A percentile compares a stretch with the other conserved stretches of the same genome.
These are phyloP conservation scores for Cyclotella baltica DNA, from an alignment of 108 stramenopile species.

Conservation along the genomic window DNA sequence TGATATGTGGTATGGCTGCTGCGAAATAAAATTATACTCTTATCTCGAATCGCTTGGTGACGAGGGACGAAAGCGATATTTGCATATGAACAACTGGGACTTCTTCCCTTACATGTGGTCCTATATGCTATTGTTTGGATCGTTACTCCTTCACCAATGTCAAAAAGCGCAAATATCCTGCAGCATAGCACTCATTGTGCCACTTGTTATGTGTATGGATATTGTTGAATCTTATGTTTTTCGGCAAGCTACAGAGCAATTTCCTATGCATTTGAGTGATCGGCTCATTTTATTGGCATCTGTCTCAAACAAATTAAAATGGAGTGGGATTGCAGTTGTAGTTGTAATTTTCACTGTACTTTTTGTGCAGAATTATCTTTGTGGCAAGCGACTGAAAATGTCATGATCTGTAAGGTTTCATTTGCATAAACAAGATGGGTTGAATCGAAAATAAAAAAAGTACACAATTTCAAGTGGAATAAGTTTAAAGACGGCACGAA, in stretches of 20 bases:
- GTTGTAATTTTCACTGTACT: background rate
- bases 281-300: background rate
- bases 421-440: no score
- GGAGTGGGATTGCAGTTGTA: background rate
- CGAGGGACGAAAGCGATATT: background rate
- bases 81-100: background rate
- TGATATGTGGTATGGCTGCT: background rate
- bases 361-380: background rate
- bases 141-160: slow-evolving; percentile 1
- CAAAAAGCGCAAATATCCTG: background rate
- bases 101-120: background rate
- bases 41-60: background rate
- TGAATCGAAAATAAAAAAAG: no score
- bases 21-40: background rate
- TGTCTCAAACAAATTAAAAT: background rate
- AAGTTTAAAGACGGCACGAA: no score
- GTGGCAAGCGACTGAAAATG: background rate
- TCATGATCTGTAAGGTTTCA: no score
- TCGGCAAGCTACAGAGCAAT: background rate
- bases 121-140: slow-evolving; percentile 6
- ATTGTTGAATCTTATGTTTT: background rate
- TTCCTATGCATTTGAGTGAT: background rate
- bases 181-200: background rate
- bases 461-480: no score
- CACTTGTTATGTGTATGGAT: background rate